phyloP scores from a whole-genome alignment of 73 alveolate genomes.

The Stentor coeruleus region DNA sequence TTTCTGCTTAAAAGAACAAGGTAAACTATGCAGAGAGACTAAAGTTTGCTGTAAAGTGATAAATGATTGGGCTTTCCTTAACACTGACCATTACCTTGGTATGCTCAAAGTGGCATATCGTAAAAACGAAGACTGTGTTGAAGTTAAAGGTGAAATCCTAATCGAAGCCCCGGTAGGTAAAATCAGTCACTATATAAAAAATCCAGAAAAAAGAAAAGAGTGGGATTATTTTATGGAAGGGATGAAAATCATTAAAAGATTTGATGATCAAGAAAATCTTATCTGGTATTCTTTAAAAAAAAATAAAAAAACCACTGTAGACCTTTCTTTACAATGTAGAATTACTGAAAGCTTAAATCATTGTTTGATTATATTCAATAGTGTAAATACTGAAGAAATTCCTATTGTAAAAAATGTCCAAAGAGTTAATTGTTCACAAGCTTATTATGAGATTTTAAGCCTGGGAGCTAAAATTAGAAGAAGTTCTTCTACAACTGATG shows the following conservation, averaged over 20 bases:
- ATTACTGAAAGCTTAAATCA: neutral
- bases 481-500: neutral
- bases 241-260: neutral
- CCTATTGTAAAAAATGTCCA: too few relatives aligned
- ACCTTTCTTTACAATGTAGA: neutral
- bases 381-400: too few relatives aligned
- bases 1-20: neutral
- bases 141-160: neutral
- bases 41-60: neutral
- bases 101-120: neutral
- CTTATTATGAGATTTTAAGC: neutral
- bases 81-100: neutral
- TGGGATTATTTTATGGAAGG: neutral
- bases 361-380: too few relatives aligned
- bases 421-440: neutral
- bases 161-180: neutral
- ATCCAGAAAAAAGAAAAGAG: neutral
- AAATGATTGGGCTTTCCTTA: neutral
- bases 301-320: neutral
- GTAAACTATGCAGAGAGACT: neutral
- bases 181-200: neutral
- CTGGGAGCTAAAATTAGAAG: neutral
- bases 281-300: neutral
- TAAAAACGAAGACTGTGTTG: neutral
- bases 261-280: neutral